A percentile compares a stretch with the other conserved stretches of the same genome.
Conservation (phyloP, 768 basidiomycete species). For the Boletales sp. region DNA sequence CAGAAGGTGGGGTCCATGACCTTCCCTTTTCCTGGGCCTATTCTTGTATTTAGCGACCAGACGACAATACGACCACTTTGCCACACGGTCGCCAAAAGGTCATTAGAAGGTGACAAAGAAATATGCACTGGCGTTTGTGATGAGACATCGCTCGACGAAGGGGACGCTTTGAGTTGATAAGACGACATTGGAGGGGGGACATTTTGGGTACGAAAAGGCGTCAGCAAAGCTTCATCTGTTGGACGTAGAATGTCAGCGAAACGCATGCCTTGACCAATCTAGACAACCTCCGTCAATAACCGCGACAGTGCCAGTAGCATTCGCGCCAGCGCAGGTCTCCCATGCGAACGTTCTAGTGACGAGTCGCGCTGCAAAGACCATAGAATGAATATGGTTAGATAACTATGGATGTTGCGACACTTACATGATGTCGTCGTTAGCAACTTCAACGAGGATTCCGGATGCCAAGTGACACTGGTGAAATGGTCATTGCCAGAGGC, state of each 20-base stretch:
- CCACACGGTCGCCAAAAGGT: constrained; percentile 66
- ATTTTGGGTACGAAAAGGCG: constrained; percentile 91
- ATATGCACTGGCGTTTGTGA: constrained; percentile 56
- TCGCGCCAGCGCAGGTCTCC: constrained; percentile 76
- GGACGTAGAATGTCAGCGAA: neutral
- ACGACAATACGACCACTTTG: constrained; percentile 64
- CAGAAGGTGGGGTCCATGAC: constrained; percentile 51
- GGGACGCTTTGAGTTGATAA: constrained; percentile 36
- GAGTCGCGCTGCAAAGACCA: constrained; percentile 39
- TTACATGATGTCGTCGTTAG: constrained; percentile 65
- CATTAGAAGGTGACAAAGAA: constrained; percentile 53
- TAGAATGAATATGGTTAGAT: constrained; percentile 1
- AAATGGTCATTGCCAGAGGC: constrained; percentile 55
- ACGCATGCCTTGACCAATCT: neutral
- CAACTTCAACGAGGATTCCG: constrained; percentile 66
- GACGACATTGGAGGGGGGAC: constrained; percentile 98
- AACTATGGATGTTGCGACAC: constrained; percentile 18
- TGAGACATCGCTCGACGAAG: neutral
- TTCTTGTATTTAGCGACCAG: constrained; percentile 65
- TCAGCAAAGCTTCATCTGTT: constrained; percentile 72
- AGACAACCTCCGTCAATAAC: constrained; percentile 84
- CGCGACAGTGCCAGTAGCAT: constrained; percentile 80
- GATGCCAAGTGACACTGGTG: constrained; percentile 81
- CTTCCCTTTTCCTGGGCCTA: constrained; percentile 53
- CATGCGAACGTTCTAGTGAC: constrained; percentile 66